These are phyloP conservation scores for Xenoacremonium recifei DNA, from an alignment of 2,329 filamentous ascomycete species.

Conservation along the genomic window DNA sequence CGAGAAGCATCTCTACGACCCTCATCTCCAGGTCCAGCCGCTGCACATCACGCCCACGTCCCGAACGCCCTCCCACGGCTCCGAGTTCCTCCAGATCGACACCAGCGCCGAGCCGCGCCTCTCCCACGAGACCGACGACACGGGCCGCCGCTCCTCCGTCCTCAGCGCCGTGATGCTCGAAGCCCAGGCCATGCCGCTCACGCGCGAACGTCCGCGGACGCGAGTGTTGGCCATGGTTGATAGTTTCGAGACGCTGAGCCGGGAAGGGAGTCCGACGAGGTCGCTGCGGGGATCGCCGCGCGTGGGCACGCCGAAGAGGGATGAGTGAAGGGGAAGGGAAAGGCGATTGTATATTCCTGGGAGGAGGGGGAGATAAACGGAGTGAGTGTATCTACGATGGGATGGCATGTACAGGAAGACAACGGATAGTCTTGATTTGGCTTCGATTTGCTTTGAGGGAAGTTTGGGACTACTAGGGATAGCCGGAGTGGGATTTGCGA, in stretches of 20 bases:
- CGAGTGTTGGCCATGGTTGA: conserved; percentile 57
- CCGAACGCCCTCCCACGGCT: conserved; percentile 11
- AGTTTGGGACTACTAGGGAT: too few relatives aligned
- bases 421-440: too few relatives aligned
- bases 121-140: conserved; percentile 28
- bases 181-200: conserved; percentile 45
- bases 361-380: too few relatives aligned
- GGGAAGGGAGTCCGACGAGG: conserved; percentile 38
- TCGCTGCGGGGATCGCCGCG: conserved; percentile 10
- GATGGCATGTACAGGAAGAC: too few relatives aligned
- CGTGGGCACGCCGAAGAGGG: too few relatives aligned
- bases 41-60: conserved; percentile 9
- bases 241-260: conserved; percentile 48
- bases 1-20: conserved; percentile 4
- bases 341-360: background rate
- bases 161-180: conserved; percentile 40
- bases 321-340: background rate
- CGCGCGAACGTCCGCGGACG: conserved; percentile 38
- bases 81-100: conserved; percentile 20
- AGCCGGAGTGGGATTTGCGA: too few relatives aligned
- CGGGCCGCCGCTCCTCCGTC: conserved; percentile 27
- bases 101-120: conserved; percentile 18
- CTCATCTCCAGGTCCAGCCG: conserved; percentile 10
- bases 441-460: too few relatives aligned
- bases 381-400: too few relatives aligned